Base-by-base conservation (phyloP, 805 yeast species). In the Candida hispaniensis region DNA sequence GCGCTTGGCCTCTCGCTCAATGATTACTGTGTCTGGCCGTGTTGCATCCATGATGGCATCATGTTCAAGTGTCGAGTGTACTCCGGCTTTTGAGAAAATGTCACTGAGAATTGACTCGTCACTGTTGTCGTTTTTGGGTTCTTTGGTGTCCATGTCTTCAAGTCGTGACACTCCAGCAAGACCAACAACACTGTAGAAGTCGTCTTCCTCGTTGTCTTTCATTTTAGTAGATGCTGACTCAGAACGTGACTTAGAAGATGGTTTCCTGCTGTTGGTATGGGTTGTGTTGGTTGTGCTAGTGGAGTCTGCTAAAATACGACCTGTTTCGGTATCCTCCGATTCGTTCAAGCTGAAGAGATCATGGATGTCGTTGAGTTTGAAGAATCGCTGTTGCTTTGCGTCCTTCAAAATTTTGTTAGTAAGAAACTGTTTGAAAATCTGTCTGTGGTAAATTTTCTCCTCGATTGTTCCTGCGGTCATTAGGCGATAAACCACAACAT, bases 391-490 rank as follows among this genome's bases (percentile, higher is more conserved):
- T 51, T 91, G 97, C 46, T 86, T 85, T 1, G 98, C 97, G 52
- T 91, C 98, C 46, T 83, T 86, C 48, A 91, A 60, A 43, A 91
- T 86, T 58, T 88, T 91, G 56, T 91, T 91, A 0, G 96, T 81
- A 43, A 91, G 58, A 46, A 88, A 79, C 43, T 93, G 95, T 54
- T 91, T 91, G 69, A 88, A 91, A 18, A 91, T 91, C 57, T 91
- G 98, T 13, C 98, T 69, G 49, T 91, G 97, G 48, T 91, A 91
- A 4, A 91, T 91, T 53, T 91, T 91, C 52, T 91, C 98, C 51
- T 91, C 98, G 27, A 88, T 91, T 0, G 95, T 74, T 0, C 97
- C 96, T 2, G 95, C 83, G 26, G 85, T 80, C 81, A 91, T 83
- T 26, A 91, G 61, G 40, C 98, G 61, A 48, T 88, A 91, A 20